Evolutionary conservation across 345 rosid species (phyloP), one percentile per base, ranked within the genome.

Genomic region (Gossypium thurberi): DNA sequence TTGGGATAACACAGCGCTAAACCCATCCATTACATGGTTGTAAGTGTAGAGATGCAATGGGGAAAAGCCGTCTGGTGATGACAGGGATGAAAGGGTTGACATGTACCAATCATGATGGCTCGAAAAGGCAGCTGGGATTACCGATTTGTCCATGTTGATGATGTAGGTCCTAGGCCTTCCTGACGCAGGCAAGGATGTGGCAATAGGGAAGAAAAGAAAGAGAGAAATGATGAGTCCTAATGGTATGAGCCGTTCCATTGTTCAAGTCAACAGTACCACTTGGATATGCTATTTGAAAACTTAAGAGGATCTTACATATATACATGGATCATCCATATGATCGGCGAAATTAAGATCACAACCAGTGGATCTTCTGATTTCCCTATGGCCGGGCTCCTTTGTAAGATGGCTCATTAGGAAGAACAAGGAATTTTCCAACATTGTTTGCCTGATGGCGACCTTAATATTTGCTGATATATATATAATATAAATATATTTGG

Each of bases 21-120:
- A 85, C 9, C 85, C 90, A 17, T 81, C 76, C 60, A 86, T 58
- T 42, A 80, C 87, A 67, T 81, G 86, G 14, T 52, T 79, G 81
- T 80, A 85, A 18, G 89, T 66, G 80, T 86, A 85, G 18, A 86
- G 83, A 72, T 82, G 88, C 76, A 71, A 60, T 2, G 85, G 83
- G 0, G 76, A n/a, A 26, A 15, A 25, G 48, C 73, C 84, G 3
- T 77, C 79, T 0, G 78, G 40, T 6, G 84, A 79, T 23, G 79
- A 75, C 56, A 84, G 67, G 48, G 80, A 78, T 0, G 85, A 82
- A n/a, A 88, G 74, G 4, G 78, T 73, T 14, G 85, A 86, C 44
- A 7, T 66, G 83, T 85, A 80, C 89, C 87, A 85, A 21, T 81
- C 83, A 23, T 84, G 83, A 69, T 70, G 84, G 52, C 58, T 4